A percentile compares a stretch with the other conserved stretches of the same genome.
These are phyloP conservation scores for Chenopodium formosanum DNA, from an alignment of 148 eudicot genomes.

Conservation along the genomic window DNA sequence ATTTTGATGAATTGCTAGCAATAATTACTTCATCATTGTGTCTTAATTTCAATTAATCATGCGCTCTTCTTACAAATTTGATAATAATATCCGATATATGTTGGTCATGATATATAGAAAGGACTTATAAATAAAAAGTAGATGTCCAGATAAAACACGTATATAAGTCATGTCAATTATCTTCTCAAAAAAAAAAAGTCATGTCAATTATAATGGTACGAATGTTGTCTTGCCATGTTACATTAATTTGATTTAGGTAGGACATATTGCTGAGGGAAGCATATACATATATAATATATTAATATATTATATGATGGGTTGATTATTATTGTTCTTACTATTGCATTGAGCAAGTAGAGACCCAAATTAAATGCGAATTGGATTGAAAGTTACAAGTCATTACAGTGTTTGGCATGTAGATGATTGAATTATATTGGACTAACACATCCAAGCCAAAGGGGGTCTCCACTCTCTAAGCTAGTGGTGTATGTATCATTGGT, in stretches of 20 bases:
- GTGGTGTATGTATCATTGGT: not conserved
- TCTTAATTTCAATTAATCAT: too few species aligned
- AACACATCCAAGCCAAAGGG: not conserved
- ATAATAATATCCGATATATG: too few species aligned
- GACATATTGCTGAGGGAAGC: constrained; percentile 6
- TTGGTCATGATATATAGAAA: not conserved
- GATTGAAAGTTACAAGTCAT: constrained; percentile 12
- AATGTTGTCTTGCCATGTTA: not conserved
- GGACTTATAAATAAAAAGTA: not conserved
- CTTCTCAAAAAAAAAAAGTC: not conserved
- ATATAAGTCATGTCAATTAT: not conserved
- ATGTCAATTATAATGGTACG: not conserved
- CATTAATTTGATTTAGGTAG: constrained; percentile 3
- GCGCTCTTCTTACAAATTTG: too few species aligned
- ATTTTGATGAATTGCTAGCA: too few species aligned
- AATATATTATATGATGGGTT: not conserved
- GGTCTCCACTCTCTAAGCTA: not conserved
- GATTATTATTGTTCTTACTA: not conserved
- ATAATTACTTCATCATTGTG: too few species aligned
- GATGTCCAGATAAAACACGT: not conserved
- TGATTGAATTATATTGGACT: not conserved
- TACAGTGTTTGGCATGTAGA: not conserved
- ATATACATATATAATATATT: too few species aligned
- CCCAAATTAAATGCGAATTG: not conserved
- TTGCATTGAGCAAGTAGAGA: constrained; percentile 5